Evolutionary conservation across 23 red algal species (phyloP), one percentile per base, ranked within the genome.

Genomic region (Gracilaria domingensis): DNA sequence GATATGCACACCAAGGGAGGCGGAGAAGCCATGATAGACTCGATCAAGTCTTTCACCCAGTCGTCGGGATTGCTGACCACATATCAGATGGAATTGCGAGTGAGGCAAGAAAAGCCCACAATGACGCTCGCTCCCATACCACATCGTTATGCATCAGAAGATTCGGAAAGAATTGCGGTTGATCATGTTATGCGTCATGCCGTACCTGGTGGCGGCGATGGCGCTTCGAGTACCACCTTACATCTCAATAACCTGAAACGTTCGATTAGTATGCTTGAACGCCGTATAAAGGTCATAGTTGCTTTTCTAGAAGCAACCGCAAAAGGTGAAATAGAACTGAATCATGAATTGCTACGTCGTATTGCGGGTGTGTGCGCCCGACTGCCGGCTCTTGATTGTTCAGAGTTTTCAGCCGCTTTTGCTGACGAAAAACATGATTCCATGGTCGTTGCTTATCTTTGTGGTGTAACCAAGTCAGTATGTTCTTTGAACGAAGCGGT

Each of bases 101-200:
- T 94, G 38, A 75, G 87, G 30, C 44, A 78, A 53, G 70, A 86
- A 53, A 37, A 59, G 35, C 83, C 92, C 33, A 80, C 71, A 26
- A 81, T 70, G 50, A 69, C 78, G 16, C 60, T 94, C 13, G 70
- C 79, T 20, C 83, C 83, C 12, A 83, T 94, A 62, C 75, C 81
- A 26, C 92, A 94, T 55, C 83, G 76, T 12, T 94, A 87, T 36
- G 84, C 82, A 28, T 94, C 92, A 3, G 92, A 86, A 38, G 92
- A 94, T 57, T 87, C 92, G 38, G 92, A 94, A 64, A 58, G 92
- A 45, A 94, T 94, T 39, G 92, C 92, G 0, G 92, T 94, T n/a
- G 92, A 94, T 39, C 92, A 94, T 42, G 92, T 94, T 4, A 84
- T 84, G 78, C 23, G 79, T 26, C 89, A 92, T 79, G 89, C 89